Base-by-base conservation (phyloP, 352 stramenopile species). In the Peronospora destructor region DNA sequence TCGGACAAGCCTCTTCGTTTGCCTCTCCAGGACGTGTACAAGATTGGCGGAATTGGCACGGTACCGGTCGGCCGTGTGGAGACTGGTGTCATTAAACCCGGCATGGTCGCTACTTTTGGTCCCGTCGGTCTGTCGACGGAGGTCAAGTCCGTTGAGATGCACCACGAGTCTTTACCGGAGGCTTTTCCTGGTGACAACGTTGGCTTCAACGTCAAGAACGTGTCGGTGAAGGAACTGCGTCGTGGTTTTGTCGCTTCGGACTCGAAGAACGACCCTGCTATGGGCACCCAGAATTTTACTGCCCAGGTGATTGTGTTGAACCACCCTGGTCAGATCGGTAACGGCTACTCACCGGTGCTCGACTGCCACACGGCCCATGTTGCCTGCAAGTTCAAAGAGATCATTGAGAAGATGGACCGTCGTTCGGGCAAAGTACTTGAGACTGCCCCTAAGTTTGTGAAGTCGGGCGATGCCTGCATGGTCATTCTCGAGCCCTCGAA, bases 351-450 rank as follows among this genome's bases (percentile, higher is more conserved):
- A 30, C 95, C 95, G 4, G 84, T 98, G 17, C 68, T 99, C n/a
- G 92, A 99, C 76, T 98, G 95, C 74, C 96, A 99, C 79, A 98
- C 96, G 23, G 84, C 91, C 5, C 95, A 98, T 67, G 89, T 98
- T 62, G 86, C 94, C n/a, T 98, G 95, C 77, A 92, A 86, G 62
- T 97, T 99, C 67, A 77, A 75, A 49, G 60, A 82, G 47, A 97
- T 99, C 62, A 91, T 85, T 44, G 73, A 97, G 63, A 98, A 97
- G 80, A 96, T 99, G 67, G 95, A 99, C 73, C 84, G 94, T 49
- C 74, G 85, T 61, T 97, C 92, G 19, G 95, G 95, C 66, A 96
- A 98, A 64, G 77, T 97, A 37, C 50, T 98, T 13, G 94, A 98
- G 64, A 64, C 69, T 43, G 87, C 97, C 56, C 93, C 96, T 25